These are phyloP conservation scores for Lecanicillium sp. DNA, from an alignment of 2,329 filamentous ascomycete species.

Conservation along the genomic window DNA sequence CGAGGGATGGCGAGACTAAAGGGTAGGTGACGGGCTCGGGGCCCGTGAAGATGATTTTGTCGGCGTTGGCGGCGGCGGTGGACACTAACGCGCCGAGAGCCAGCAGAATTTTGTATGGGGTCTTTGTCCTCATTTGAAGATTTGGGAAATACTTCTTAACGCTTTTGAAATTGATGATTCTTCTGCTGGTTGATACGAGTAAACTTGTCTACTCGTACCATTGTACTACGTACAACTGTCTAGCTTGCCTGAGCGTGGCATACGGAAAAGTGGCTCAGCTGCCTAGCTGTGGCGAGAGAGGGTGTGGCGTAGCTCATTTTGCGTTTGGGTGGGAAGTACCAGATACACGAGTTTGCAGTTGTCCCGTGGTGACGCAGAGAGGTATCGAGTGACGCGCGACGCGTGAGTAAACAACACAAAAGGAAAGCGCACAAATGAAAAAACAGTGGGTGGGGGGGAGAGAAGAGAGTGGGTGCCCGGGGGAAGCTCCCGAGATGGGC, in stretches of 20 bases:
- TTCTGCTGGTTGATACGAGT: too few relatives aligned
- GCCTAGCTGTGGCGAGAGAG: not conserved
- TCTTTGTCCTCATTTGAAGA: too few relatives aligned
- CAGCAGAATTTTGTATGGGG: too few relatives aligned
- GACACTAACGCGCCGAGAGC: slow-evolving; percentile 15
- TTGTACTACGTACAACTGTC: not conserved
- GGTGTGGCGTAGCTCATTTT: slow-evolving; percentile 5
- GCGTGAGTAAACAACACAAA: slow-evolving; percentile 3
- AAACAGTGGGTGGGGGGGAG: too few relatives aligned
- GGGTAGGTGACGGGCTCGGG: slow-evolving; percentile 55
- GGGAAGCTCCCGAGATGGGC: slow-evolving; percentile 14
- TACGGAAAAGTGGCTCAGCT: not conserved
- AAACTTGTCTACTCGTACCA: too few relatives aligned
- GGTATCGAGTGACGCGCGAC: slow-evolving; percentile 11
- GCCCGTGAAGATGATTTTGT: slow-evolving; percentile 84
- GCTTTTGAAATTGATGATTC: too few relatives aligned
- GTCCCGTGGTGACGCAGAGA: not conserved
- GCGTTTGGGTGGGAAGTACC: not conserved
- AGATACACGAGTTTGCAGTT: not conserved
- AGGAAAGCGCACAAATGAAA: not conserved
- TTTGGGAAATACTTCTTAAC: too few relatives aligned
- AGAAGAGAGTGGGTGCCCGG: slow-evolving; percentile 10
- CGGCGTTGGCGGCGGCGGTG: slow-evolving; percentile 61
- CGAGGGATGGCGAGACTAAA: slow-evolving; percentile 26
- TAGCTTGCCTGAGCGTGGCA: too few relatives aligned